A percentile compares a stretch with the other conserved stretches of the same genome.
Evolutionary conservation across 202 grass and related monocot species (phyloP).

Genomic region (Panicum virgatum): DNA sequence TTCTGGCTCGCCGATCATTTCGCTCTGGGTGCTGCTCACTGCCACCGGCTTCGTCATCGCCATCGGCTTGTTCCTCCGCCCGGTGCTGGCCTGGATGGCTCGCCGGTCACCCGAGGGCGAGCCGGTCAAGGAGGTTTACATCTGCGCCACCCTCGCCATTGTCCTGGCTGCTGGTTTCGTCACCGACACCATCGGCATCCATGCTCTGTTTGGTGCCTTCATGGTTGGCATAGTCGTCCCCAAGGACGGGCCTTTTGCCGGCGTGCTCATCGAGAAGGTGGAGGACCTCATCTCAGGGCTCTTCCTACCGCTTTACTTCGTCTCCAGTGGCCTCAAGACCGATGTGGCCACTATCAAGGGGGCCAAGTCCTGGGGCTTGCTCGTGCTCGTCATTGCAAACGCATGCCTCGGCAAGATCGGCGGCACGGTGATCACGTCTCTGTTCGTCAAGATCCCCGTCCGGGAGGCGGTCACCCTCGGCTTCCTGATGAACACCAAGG

Average conservation of each 20-base stretch:
- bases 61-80: conserved; percentile 50
- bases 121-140: conserved; percentile 71
- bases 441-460: conserved; percentile 49
- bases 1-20: conserved; percentile 53
- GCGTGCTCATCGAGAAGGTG: conserved; percentile 81
- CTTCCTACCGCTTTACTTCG: conserved; percentile 93
- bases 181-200: conserved; percentile 81
- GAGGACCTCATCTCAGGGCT: conserved; percentile 86
- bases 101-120: conserved; percentile 62
- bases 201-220: conserved; percentile 82
- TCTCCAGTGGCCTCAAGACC: conserved; percentile 88
- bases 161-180: conserved; percentile 69
- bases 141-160: conserved; percentile 67
- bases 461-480: conserved; percentile 71
- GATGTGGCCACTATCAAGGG: conserved; percentile 69
- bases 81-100: conserved; percentile 63
- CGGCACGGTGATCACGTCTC: conserved; percentile 57
- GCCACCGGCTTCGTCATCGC: conserved; percentile 52
- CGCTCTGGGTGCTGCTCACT: conserved; percentile 78
- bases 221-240: conserved; percentile 73
- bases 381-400: conserved; percentile 72
- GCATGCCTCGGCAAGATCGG: conserved; percentile 77
- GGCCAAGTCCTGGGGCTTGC: conserved; percentile 70
- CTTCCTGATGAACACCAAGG: conserved; percentile 98
- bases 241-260: conserved; percentile 76